phyloP scores from a whole-genome alignment of 257 asterid species.

The Osmanthus fragrans region DNA sequence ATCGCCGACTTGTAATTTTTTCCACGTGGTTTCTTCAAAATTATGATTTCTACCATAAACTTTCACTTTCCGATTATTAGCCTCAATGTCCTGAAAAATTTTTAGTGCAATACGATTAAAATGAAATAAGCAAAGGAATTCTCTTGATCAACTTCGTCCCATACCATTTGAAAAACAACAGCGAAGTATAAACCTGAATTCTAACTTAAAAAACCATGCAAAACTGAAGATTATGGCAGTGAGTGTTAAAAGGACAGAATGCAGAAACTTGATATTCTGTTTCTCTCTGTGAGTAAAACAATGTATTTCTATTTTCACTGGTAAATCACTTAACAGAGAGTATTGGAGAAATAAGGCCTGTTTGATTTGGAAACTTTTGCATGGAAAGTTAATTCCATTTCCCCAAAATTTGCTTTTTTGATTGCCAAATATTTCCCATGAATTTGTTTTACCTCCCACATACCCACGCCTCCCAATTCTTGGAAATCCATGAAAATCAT shows the following conservation, averaged over 20 bases:
- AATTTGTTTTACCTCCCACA: too few species aligned
- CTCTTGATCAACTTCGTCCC: background rate
- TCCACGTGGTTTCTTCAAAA: conserved; percentile 70
- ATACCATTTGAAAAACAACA: background rate
- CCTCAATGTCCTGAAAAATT: conserved; percentile 73
- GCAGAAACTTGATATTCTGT: background rate
- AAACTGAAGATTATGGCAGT: background rate
- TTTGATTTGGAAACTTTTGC: too few species aligned
- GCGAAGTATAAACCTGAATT: background rate
- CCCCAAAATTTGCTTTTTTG: too few species aligned
- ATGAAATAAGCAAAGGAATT: background rate
- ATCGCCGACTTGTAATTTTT: conserved; percentile 79
- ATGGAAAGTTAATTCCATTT: too few species aligned
- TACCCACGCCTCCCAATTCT: too few species aligned
- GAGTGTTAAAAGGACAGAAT: background rate
- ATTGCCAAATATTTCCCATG: too few species aligned
- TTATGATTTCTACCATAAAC: conserved; percentile 47
- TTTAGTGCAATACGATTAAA: background rate
- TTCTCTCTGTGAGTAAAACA: background rate
- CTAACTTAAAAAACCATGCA: background rate
- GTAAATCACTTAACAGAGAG: background rate
- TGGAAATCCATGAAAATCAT: too few species aligned
- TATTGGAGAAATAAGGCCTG: background rate
- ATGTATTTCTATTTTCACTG: background rate
- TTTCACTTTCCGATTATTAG: conserved; percentile 75